Evolutionary conservation across 257 asterid genomes (phyloP).

Genomic region (Solanum appendiculatum): DNA sequence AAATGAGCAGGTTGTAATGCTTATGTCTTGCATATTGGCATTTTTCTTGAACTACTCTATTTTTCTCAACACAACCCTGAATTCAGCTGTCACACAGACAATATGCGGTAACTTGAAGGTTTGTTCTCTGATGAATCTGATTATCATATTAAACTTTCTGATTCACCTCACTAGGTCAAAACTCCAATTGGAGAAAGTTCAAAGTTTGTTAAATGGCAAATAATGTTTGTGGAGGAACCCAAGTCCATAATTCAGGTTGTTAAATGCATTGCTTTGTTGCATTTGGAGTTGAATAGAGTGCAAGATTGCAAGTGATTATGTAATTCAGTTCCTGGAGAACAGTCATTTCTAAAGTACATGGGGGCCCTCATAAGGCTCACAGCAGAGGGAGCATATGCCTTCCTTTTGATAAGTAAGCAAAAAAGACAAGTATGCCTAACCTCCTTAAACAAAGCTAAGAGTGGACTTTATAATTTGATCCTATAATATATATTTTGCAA

Average conservation of each 20-base stretch:
- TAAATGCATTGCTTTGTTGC: not conserved
- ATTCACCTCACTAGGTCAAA: not conserved
- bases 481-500: not conserved
- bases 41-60: constrained; percentile 74
- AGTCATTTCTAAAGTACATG: not conserved
- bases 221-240: not conserved
- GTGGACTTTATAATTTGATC: not conserved
- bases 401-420: not conserved
- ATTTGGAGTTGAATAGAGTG: not conserved
- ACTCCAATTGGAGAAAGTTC: not conserved
- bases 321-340: not conserved
- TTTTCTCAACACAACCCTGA: constrained; percentile 84
- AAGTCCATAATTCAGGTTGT: not conserved
- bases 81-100: constrained; percentile 93
- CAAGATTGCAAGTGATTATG: not conserved
- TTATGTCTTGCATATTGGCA: constrained; percentile 74
- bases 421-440: not conserved
- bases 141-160: not conserved
- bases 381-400: not conserved
- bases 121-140: constrained; percentile 8
- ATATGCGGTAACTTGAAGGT: constrained; percentile 96
- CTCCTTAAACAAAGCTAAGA: not conserved
- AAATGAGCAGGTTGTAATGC: constrained; percentile 52
- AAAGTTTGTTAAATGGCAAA: not conserved
- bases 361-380: not conserved